phyloP scores from a whole-genome alignment of 2,329 filamentous ascomycete genomes.

The Colletotrichum cereale region DNA sequence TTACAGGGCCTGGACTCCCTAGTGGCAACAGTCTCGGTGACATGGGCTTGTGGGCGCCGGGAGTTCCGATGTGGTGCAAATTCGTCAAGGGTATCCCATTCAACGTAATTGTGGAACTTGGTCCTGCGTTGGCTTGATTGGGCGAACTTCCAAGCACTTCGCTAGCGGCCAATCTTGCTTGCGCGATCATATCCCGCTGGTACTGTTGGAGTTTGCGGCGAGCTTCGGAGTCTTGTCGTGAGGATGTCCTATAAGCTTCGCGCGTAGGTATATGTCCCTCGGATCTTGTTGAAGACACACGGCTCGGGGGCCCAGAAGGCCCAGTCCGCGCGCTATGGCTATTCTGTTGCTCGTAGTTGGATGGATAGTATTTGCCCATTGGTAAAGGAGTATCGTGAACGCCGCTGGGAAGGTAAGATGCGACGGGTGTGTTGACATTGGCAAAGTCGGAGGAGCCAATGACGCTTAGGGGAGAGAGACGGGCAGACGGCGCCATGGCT shows the following conservation, averaged over 20 bases:
- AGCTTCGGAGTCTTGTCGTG: slow-evolving; percentile 60
- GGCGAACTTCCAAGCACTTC: slow-evolving; percentile 46
- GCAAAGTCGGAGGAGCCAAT: slow-evolving; percentile 42
- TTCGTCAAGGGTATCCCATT: slow-evolving; percentile 53
- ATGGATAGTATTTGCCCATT: slow-evolving; percentile 73
- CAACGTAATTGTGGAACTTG: slow-evolving; percentile 49
- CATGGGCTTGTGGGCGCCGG: slow-evolving; percentile 59
- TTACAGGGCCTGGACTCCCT: slow-evolving; percentile 71
- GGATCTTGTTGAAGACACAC: slow-evolving; percentile 32
- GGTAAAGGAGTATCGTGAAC: slow-evolving; percentile 62
- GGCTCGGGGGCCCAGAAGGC: slow-evolving; percentile 15
- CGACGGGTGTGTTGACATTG: slow-evolving; percentile 58
- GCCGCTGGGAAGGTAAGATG: slow-evolving; percentile 65
- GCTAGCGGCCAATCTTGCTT: slow-evolving; percentile 62
- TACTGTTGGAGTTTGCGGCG: slow-evolving; percentile 68
- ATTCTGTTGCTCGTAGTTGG: slow-evolving; percentile 66
- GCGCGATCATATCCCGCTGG: slow-evolving; percentile 71
- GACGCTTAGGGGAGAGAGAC: slow-evolving; percentile 25
- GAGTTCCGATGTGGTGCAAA: slow-evolving; percentile 51
- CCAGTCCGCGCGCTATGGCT: slow-evolving; percentile 40
- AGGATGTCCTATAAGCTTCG: slow-evolving; percentile 42
- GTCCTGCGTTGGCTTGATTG: slow-evolving; percentile 43
- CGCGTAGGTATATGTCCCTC: slow-evolving; percentile 45
- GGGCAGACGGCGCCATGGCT: slow-evolving; percentile 41
- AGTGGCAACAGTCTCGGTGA: slow-evolving; percentile 65